These are phyloP conservation scores for Hanseniaspora gamundiae DNA, from an alignment of 1,139 yeast species.

Conservation along the genomic window DNA sequence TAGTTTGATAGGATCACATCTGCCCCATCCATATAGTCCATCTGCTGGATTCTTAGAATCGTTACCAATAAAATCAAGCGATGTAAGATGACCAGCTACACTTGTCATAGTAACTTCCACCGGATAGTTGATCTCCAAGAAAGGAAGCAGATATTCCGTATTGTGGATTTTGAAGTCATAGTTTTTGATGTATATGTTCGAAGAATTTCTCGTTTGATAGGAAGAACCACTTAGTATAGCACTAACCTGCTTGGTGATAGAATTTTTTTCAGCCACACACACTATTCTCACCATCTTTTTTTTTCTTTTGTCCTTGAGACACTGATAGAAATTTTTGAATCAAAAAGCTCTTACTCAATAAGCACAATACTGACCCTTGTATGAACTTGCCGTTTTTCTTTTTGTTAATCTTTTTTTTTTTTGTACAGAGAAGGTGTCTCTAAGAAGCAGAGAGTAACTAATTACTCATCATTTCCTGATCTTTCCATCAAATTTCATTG, in stretches of 20 bases:
- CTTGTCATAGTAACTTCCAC: slow-evolving; percentile 83
- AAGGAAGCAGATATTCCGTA: slow-evolving; percentile 28
- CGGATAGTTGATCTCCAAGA: slow-evolving; percentile 25
- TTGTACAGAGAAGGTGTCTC: no score
- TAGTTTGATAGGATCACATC: slow-evolving; percentile 50
- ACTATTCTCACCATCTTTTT: slow-evolving; percentile 47
- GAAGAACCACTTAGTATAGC: slow-evolving; percentile 73
- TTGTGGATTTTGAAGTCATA: slow-evolving; percentile 57
- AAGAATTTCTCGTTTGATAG: slow-evolving; percentile 34
- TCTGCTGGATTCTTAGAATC: slow-evolving; percentile 17
- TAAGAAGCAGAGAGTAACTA: no score
- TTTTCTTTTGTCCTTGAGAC: slow-evolving; percentile 33
- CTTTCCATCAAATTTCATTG: no score
- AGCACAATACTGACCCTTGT: neutral
- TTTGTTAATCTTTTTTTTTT: neutral
- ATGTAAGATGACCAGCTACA: slow-evolving; percentile 74
- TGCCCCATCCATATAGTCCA: slow-evolving; percentile 45
- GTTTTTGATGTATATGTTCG: slow-evolving; percentile 60
- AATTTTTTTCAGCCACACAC: slow-evolving; percentile 96
- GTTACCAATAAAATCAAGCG: slow-evolving; percentile 46
- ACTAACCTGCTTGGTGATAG: slow-evolving; percentile 74
- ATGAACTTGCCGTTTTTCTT: neutral
- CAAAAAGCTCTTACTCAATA: neutral
- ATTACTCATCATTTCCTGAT: no score
- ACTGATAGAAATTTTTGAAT: no score